phyloP scores from a whole-genome alignment of 2,329 filamentous ascomycete species.

The Colletotrichum destructivum region DNA sequence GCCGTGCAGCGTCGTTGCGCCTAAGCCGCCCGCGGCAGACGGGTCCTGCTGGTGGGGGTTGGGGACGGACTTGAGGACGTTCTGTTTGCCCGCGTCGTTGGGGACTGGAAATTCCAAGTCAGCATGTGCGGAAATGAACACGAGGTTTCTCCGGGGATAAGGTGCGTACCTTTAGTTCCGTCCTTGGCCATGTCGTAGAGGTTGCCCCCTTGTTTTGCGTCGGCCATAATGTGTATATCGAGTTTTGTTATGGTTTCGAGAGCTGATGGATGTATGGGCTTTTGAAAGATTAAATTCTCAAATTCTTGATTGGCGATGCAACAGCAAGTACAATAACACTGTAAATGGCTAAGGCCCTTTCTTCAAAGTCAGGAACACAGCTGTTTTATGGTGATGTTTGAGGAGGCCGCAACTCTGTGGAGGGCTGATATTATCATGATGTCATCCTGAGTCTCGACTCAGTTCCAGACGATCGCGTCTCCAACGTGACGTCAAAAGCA shows the following conservation, averaged over 20 bases:
- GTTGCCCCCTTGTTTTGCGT: conserved; percentile 24
- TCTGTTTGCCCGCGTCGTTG: conserved; percentile 28
- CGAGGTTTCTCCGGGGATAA: accelerated
- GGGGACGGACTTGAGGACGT: conserved; percentile 18
- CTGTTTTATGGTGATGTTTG: neutral
- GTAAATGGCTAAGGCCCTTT: accelerated
- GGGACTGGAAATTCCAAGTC: neutral
- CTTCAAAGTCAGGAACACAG: neutral
- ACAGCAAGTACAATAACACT: accelerated
- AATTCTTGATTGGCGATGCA: neutral
- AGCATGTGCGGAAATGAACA: neutral
- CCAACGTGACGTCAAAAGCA: conserved; percentile 14
- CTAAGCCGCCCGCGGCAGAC: conserved; percentile 7
- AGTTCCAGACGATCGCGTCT: neutral
- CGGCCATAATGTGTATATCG: neutral
- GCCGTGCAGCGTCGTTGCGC: conserved; percentile 13
- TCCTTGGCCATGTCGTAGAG: conserved; percentile 28
- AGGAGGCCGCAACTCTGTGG: neutral
- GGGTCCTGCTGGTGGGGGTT: conserved; percentile 12
- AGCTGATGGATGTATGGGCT: too few relatives aligned
- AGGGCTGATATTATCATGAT: conserved; percentile 26
- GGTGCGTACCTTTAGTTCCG: conserved; percentile 6
- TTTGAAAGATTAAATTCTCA: too few relatives aligned
- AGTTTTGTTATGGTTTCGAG: too few relatives aligned
- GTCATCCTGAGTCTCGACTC: conserved; percentile 4